Evolutionary conservation across 202 grass and related monocot species (phyloP).

Genomic region (Panicum virgatum): DNA sequence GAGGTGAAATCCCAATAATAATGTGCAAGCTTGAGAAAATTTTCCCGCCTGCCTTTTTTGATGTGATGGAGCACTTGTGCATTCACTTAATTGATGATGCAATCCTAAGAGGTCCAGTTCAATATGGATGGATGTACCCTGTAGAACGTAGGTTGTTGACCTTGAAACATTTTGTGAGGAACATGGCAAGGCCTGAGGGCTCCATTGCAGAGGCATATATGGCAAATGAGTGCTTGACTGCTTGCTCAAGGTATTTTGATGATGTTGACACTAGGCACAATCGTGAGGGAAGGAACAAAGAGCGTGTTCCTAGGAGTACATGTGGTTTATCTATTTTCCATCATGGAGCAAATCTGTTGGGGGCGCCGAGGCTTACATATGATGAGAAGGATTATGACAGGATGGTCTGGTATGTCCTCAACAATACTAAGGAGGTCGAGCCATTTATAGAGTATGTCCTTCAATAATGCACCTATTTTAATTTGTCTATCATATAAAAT

Average conservation of each 20-base stretch:
- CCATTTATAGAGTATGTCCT: neutral
- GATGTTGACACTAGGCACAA: constrained; percentile 11
- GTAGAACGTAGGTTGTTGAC: no score
- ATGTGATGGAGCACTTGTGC: no score
- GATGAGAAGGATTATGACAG: neutral
- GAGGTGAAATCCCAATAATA: no score
- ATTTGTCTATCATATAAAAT: no score
- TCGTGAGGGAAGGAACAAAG: neutral
- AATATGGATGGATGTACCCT: neutral
- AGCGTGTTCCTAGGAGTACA: neutral
- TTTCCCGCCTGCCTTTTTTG: no score
- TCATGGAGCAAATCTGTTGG: neutral
- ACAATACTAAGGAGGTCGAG: neutral
- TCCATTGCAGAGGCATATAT: no score
- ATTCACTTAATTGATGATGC: neutral
- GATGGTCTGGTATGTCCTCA: constrained; percentile 24
- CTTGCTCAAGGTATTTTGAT: constrained; percentile 21
- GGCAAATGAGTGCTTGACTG: neutral
- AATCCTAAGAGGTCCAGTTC: neutral
- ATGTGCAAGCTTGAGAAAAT: no score
- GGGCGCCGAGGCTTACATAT: neutral
- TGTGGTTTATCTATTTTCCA: neutral
- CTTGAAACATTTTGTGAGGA: no score
- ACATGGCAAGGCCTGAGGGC: no score
- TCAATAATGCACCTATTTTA: no score